A percentile compares a stretch with the other conserved stretches of the same genome.
These are phyloP conservation scores for Colletotrichum chrysophilum DNA, from an alignment of 2,329 filamentous ascomycete genomes.

Conservation along the genomic window DNA sequence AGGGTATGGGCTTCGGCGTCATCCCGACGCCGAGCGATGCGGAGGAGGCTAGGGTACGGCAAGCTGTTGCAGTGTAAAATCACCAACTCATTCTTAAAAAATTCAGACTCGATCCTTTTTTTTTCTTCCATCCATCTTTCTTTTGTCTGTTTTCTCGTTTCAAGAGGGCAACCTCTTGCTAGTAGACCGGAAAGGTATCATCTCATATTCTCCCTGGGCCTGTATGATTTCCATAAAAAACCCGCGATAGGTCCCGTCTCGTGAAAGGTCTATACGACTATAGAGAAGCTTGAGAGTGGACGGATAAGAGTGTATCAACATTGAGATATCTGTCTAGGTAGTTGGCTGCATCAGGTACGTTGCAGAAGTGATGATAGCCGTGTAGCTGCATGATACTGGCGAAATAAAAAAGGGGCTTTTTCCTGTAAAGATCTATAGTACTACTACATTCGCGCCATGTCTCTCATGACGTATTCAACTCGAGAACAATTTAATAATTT, in stretches of 20 bases:
- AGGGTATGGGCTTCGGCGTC: slow-evolving; percentile 65
- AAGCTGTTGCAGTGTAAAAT: slow-evolving; percentile 8
- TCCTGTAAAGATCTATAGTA: background rate
- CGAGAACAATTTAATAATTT: background rate
- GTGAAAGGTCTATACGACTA: background rate
- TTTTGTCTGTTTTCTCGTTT: background rate
- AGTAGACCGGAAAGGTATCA: background rate
- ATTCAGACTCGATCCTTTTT: background rate
- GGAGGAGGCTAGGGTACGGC: slow-evolving; percentile 51
- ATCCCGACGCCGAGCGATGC: slow-evolving; percentile 41
- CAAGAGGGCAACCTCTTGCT: background rate
- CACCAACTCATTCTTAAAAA: background rate
- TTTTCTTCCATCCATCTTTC: background rate
- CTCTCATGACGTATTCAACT: background rate
- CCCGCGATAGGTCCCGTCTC: background rate
- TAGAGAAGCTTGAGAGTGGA: background rate
- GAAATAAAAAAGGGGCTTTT: background rate
- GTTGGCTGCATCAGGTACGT: background rate
- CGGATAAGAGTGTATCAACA: background rate
- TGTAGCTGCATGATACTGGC: background rate
- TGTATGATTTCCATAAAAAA: background rate
- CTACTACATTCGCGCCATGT: background rate
- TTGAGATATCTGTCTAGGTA: background rate
- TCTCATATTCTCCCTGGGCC: background rate
- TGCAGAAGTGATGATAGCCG: background rate